Evolutionary conservation across 768 basidiomycete species (phyloP).

Genomic region (Rickenella mellea): DNA sequence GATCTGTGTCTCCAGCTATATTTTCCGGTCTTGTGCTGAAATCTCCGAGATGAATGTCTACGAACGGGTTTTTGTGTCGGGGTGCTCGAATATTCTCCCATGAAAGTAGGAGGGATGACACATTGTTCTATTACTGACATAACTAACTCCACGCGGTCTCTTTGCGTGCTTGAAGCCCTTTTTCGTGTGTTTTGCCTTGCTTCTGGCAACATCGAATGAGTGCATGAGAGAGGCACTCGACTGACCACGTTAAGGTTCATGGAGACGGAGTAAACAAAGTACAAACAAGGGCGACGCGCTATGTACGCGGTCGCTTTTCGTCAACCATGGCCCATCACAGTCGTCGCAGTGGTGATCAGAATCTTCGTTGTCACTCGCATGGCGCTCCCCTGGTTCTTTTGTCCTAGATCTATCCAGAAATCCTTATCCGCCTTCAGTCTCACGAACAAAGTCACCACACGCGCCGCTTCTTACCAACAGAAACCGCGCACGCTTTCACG

Average conservation of each 20-base stretch:
- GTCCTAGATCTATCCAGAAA: no score
- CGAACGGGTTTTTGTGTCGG: slow-evolving; percentile 36
- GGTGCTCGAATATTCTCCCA: slow-evolving; percentile 44
- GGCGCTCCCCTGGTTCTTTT: slow-evolving; percentile 2
- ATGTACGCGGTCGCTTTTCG: slow-evolving; percentile 3
- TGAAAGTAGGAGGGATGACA: not conserved
- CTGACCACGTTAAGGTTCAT: no score
- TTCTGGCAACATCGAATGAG: slow-evolving; percentile 58
- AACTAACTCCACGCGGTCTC: slow-evolving; percentile 59
- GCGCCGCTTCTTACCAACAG: slow-evolving; percentile 37
- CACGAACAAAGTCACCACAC: slow-evolving; percentile 42
- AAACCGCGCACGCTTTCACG: slow-evolving; percentile 43
- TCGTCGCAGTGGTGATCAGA: not conserved
- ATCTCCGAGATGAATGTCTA: slow-evolving; percentile 45
- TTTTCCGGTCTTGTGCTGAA: no score
- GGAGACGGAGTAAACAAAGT: slow-evolving; percentile 10
- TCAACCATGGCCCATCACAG: not conserved
- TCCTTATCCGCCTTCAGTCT: slow-evolving; percentile 41
- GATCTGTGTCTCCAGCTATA: no score
- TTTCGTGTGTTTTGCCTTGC: slow-evolving; percentile 48
- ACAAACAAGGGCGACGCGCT: slow-evolving; percentile 9
- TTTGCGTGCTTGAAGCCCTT: slow-evolving; percentile 60
- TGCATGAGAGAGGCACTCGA: no score
- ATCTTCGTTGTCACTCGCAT: not conserved
- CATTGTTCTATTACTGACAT: not conserved